Percentiles rank a stretch among this genome's conserved stretches.
Conservation (phyloP, 768 basidiomycete species). For the Favolaschia claudopus region DNA sequence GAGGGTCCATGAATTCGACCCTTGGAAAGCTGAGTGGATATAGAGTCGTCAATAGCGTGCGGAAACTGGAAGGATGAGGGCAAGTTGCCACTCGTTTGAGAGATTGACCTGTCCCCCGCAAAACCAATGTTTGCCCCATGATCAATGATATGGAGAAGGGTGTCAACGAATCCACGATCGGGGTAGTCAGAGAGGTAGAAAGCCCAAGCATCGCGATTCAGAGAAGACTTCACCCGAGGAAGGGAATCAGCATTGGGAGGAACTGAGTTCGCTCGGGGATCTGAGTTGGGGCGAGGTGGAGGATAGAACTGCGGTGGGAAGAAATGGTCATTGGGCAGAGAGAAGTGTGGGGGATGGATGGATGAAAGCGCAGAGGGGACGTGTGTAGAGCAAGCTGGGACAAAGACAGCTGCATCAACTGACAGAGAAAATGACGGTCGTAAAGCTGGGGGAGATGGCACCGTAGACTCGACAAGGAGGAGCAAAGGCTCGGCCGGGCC, state of each 20-base stretch:
- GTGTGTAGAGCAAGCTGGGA: not conserved
- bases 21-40: no score
- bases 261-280: conserved; percentile 19
- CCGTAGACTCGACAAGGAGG: conserved; percentile 8
- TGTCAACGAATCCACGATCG: conserved; percentile 10
- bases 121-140: conserved; percentile 25
- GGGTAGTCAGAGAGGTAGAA: conserved; percentile 21
- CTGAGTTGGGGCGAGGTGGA: conserved; percentile 22
- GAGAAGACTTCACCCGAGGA: not conserved
- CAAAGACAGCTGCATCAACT: not conserved
- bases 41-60: no score
- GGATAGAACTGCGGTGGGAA: conserved; percentile 17
- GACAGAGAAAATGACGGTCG: not conserved
- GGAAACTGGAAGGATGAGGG: not conserved
- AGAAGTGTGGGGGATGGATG: not conserved
- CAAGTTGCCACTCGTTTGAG: not conserved
- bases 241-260: not conserved
- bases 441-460: not conserved
- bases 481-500: conserved; percentile 1
- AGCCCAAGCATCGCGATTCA: conserved; percentile 12
- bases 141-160: conserved; percentile 25
- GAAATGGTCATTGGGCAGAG: not conserved
- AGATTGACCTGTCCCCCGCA: not conserved
- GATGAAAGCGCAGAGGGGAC: not conserved
- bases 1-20: no score